phyloP scores from a whole-genome alignment of 768 basidiomycete species.

The Suillus discolor region DNA sequence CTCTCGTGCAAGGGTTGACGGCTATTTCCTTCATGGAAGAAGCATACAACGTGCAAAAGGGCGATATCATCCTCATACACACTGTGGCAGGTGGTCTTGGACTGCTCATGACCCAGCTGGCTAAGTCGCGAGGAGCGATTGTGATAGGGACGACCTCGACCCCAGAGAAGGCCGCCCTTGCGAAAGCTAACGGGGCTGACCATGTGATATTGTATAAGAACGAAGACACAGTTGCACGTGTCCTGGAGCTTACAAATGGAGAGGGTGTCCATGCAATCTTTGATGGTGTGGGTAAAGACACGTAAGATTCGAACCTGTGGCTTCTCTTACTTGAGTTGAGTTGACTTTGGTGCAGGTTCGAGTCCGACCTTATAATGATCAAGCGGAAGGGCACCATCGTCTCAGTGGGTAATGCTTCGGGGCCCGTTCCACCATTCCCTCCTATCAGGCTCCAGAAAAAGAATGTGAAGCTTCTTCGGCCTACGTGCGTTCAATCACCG shows the following conservation, averaged over 20 bases:
- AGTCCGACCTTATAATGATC: slow-evolving; percentile 78
- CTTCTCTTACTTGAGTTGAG: slow-evolving; percentile 3
- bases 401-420: slow-evolving; percentile 91
- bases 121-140: slow-evolving; percentile 73
- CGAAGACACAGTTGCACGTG: slow-evolving; percentile 74
- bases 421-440: slow-evolving; percentile 74
- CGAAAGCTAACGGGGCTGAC: slow-evolving; percentile 77
- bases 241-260: slow-evolving; percentile 74
- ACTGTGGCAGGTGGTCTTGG: slow-evolving; percentile 93
- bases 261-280: slow-evolving; percentile 85
- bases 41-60: slow-evolving; percentile 79
- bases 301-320: slow-evolving; percentile 49
- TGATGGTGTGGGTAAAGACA: slow-evolving; percentile 97
- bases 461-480: slow-evolving; percentile 77
- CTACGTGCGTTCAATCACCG: slow-evolving; percentile 52
- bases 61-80: slow-evolving; percentile 82
- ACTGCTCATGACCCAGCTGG: slow-evolving; percentile 66
- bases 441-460: slow-evolving; percentile 76
- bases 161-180: slow-evolving; percentile 78
- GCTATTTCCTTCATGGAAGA: slow-evolving; percentile 79
- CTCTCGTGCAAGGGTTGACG: slow-evolving; percentile 77
- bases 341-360: slow-evolving; percentile 50
- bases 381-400: slow-evolving; percentile 90
- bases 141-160: slow-evolving; percentile 95
- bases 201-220: slow-evolving; percentile 83